phyloP scores from a whole-genome alignment of 75 land plant species.

The Larix kaempferi region DNA sequence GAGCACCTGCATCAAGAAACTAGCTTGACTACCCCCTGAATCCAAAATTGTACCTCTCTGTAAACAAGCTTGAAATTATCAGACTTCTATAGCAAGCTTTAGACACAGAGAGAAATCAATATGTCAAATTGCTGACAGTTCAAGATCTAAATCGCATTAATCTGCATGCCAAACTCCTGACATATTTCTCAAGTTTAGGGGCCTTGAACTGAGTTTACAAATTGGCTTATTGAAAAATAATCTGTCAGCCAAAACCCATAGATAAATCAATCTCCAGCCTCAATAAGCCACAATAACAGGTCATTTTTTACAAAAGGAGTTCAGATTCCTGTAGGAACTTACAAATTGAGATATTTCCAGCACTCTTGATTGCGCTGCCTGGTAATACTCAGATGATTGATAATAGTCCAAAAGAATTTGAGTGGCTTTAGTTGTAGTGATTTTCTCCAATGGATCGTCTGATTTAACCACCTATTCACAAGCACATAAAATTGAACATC shows the following conservation, averaged over 20 bases:
- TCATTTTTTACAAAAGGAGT: no score
- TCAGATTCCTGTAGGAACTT: no score
- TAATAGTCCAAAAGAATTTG: constrained; percentile 53
- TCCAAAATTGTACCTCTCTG: constrained; percentile 91
- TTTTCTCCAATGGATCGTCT: constrained; percentile 75
- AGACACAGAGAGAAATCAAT: not conserved
- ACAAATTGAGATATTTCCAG: constrained; percentile 83
- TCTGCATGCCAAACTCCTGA: not conserved
- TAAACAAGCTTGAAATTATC: constrained; percentile 4
- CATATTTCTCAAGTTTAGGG: not conserved
- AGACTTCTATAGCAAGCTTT: not conserved
- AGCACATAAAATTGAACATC: not conserved
- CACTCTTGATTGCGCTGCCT: constrained; percentile 54
- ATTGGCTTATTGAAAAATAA: no score
- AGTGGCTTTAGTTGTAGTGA: constrained; percentile 74
- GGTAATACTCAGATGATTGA: constrained; percentile 47
- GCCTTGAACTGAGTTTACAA: no score
- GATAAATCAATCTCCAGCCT: not conserved
- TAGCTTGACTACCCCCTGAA: constrained; percentile 92
- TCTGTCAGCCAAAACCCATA: not conserved
- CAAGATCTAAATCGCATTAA: not conserved
- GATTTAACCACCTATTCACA: constrained; percentile 34
- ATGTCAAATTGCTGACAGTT: not conserved
- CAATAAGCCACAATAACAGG: not conserved
- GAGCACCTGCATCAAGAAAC: constrained; percentile 80